phyloP scores from a whole-genome alignment of 163 green algal genomes.

The Prototheca wickerhamii region DNA sequence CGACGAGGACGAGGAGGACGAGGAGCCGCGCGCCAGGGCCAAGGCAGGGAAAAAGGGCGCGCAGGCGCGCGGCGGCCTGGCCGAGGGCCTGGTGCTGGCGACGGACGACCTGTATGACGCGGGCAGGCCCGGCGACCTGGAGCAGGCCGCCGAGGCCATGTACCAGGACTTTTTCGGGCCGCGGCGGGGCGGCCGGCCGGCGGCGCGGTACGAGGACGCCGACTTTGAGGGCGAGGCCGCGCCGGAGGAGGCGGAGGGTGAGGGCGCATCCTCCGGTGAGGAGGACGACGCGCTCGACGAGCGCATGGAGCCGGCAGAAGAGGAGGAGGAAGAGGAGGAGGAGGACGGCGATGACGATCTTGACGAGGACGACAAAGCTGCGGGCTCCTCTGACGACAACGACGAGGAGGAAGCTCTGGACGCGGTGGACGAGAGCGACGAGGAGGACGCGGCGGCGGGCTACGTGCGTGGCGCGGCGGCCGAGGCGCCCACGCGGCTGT shows the following conservation, averaged over 20 bases:
- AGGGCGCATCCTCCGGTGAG: not conserved
- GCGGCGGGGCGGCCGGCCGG: not conserved
- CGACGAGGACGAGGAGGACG: conserved; percentile 28
- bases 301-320: conserved; percentile 11
- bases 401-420: conserved; percentile 17
- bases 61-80: not conserved
- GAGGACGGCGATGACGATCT: conserved; percentile 1
- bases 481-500: conserved; percentile 12
- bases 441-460: conserved; percentile 26
- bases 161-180: conserved; percentile 56
- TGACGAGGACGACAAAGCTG: conserved; percentile 12
- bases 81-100: not conserved
- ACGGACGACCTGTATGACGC: conserved; percentile 6
- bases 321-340: conserved; percentile 22
- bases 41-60: too few species aligned
- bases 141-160: conserved; percentile 20
- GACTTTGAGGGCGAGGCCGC: conserved; percentile 3
- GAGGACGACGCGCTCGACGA: conserved; percentile 10
- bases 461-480: conserved; percentile 5
- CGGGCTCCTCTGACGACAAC: conserved; percentile 8
- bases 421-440: conserved; percentile 11
- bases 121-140: conserved; percentile 2
- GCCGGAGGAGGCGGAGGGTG: conserved; percentile 22
- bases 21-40: conserved; percentile 20
- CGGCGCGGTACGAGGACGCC: not conserved